A percentile compares a stretch with the other conserved stretches of the same genome.
Evolutionary conservation across 2,329 filamentous ascomycete genomes (phyloP).

Genomic region (Fusarium veterinarium): DNA sequence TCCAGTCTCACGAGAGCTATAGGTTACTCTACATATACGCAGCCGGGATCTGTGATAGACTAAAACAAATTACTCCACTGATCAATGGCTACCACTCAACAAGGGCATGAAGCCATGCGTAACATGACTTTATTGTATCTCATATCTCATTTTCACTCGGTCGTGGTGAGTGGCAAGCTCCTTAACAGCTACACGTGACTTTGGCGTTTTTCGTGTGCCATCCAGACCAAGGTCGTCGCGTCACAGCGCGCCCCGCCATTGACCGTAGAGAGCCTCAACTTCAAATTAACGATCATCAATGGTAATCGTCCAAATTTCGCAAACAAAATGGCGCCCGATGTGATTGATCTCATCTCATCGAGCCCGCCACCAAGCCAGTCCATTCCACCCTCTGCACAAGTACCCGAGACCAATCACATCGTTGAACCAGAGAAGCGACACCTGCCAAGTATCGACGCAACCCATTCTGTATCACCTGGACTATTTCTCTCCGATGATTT

Average conservation of each 20-base stretch:
- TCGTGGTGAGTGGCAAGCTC: neutral
- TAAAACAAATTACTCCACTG: neutral
- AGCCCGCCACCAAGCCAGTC: conserved; percentile 44
- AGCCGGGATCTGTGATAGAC: neutral
- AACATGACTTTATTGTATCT: neutral
- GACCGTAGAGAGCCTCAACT: neutral
- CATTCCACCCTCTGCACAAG: conserved; percentile 3
- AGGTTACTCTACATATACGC: neutral
- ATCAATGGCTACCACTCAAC: neutral
- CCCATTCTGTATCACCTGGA: neutral
- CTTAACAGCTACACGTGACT: conserved; percentile 34
- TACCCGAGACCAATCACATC: neutral
- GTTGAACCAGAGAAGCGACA: neutral
- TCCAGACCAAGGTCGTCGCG: conserved; percentile 17
- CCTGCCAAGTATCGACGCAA: neutral
- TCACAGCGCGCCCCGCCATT: conserved; percentile 35
- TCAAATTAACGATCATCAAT: neutral
- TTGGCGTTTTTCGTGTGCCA: conserved; percentile 44
- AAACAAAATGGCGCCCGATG: conserved; percentile 46
- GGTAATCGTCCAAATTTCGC: neutral
- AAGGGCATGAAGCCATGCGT: neutral
- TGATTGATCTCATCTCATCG: conserved; percentile 54
- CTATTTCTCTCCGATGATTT: conserved; percentile 52
- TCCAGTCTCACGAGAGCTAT: neutral
- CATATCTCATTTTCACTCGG: neutral